Conservation (phyloP, 805 yeast species). For the Wickerhamomyces queroliae region DNA sequence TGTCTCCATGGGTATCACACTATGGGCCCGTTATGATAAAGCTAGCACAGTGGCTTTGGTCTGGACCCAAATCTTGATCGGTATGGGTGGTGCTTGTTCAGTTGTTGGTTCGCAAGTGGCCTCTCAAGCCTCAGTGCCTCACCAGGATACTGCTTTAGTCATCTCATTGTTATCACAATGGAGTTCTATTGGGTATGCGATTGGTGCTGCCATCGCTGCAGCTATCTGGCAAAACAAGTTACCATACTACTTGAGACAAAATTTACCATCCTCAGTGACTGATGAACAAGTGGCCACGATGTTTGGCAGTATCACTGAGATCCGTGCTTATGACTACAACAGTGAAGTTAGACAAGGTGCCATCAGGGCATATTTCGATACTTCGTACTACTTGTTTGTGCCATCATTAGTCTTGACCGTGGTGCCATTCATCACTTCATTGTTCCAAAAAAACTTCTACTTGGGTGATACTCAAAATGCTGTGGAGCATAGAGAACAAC, state of each 20-base stretch:
- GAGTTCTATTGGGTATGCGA: conserved; percentile 31
- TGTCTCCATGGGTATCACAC: conserved; percentile 27
- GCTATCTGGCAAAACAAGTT: conserved; percentile 31
- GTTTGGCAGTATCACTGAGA: conserved; percentile 20
- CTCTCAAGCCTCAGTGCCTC: conserved; percentile 36
- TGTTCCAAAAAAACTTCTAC: conserved; percentile 29
- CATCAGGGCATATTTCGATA: conserved; percentile 26
- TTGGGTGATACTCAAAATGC: conserved; percentile 32
- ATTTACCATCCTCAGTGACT: conserved; percentile 20
- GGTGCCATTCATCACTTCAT: conserved; percentile 25
- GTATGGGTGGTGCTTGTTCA: conserved; percentile 35
- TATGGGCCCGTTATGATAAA: conserved; percentile 21
- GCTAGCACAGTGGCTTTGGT: conserved; percentile 21
- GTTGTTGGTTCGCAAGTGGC: conserved; percentile 32
- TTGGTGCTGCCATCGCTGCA: conserved; percentile 34
- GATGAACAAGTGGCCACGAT: conserved; percentile 17
- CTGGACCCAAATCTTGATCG: conserved; percentile 28
- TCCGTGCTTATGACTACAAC: conserved; percentile 22
- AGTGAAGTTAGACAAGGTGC: conserved; percentile 26
- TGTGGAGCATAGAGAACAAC: conserved; percentile 21
- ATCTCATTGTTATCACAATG: conserved; percentile 30
- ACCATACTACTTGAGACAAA: conserved; percentile 24
- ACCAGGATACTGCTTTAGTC: conserved; percentile 35
- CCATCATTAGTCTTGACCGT: conserved; percentile 25
- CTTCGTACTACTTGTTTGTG: conserved; percentile 23